Evolutionary conservation across 768 basidiomycete genomes (phyloP).

Genomic region (Multifurca ochricompacta): DNA sequence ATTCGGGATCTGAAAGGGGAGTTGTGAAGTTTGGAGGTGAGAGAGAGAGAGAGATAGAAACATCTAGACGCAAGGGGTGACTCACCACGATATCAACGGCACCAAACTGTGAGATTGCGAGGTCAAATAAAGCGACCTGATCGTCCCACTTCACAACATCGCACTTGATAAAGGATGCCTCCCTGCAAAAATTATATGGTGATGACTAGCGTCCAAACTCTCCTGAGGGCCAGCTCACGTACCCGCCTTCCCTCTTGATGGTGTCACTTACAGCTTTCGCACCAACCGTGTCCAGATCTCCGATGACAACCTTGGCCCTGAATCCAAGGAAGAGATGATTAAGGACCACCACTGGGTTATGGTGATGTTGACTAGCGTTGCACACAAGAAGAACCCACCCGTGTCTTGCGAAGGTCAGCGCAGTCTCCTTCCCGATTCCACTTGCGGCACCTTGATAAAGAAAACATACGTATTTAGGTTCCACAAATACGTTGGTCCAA

Average conservation of each 20-base stretch:
- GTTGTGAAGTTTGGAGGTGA: conserved; percentile 21
- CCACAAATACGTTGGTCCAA: background rate
- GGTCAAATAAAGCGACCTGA: conserved; percentile 43
- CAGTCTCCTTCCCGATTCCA: conserved; percentile 47
- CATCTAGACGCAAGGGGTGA: background rate
- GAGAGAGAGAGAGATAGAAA: background rate
- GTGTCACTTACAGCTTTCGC: conserved; percentile 35
- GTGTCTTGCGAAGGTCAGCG: conserved; percentile 42
- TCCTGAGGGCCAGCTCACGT: background rate
- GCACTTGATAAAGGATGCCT: conserved; percentile 37
- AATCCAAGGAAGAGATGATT: background rate
- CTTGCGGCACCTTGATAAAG: conserved; percentile 13
- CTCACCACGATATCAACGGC: conserved; percentile 48
- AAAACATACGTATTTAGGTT: background rate
- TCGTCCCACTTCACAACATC: conserved; percentile 50
- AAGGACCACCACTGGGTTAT: background rate
- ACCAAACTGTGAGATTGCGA: conserved; percentile 38
- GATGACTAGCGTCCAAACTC: background rate
- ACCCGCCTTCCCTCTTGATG: conserved; percentile 40
- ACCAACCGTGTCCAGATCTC: conserved; percentile 38
- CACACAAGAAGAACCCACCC: conserved; percentile 32
- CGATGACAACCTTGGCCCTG: conserved; percentile 47
- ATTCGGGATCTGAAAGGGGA: conserved; percentile 32
- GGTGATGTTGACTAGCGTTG: no score
- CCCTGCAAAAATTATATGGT: no score